phyloP scores from a whole-genome alignment of 305 asterid species.

The Stenogyne calaminthoides region DNA sequence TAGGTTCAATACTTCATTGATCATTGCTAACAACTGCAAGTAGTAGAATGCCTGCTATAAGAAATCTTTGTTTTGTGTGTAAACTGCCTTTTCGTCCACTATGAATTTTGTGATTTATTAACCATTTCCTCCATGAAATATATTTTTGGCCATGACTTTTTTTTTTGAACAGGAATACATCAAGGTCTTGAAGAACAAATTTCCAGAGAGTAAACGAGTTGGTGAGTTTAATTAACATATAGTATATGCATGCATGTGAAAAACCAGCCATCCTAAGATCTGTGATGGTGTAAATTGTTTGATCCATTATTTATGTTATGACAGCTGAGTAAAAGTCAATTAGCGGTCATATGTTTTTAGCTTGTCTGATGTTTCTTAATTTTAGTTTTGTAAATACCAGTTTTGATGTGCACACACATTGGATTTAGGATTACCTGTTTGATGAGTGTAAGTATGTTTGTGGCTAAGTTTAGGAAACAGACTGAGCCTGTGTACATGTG shows the following conservation, averaged over 20 bases:
- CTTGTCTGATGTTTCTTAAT: too few relatives aligned
- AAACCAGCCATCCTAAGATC: slow-evolving; percentile 3
- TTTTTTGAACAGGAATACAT: slow-evolving; percentile 68
- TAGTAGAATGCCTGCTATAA: background rate
- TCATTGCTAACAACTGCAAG: slow-evolving; percentile 10
- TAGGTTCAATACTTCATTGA: background rate
- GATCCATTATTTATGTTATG: slow-evolving; percentile 5
- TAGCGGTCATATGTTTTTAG: background rate
- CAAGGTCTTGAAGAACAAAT: slow-evolving; percentile 68
- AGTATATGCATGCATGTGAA: slow-evolving; percentile 2
- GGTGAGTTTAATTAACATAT: slow-evolving; percentile 66
- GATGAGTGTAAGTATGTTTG: background rate
- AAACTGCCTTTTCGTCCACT: slow-evolving; percentile 7
- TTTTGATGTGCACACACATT: background rate
- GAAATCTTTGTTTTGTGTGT: background rate
- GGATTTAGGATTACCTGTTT: background rate
- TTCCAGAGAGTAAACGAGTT: slow-evolving; percentile 92
- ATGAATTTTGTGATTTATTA: background rate
- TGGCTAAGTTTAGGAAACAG: background rate
- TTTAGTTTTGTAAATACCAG: slow-evolving; percentile 4
- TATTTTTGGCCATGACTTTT: slow-evolving; percentile 22
- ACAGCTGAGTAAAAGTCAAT: background rate
- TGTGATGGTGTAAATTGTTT: slow-evolving; percentile 5
- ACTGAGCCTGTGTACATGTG: background rate
- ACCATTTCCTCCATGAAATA: background rate